phyloP scores from a whole-genome alignment of 495 filamentous ascomycete genomes.

The Aspergillus carlsbadensis region DNA sequence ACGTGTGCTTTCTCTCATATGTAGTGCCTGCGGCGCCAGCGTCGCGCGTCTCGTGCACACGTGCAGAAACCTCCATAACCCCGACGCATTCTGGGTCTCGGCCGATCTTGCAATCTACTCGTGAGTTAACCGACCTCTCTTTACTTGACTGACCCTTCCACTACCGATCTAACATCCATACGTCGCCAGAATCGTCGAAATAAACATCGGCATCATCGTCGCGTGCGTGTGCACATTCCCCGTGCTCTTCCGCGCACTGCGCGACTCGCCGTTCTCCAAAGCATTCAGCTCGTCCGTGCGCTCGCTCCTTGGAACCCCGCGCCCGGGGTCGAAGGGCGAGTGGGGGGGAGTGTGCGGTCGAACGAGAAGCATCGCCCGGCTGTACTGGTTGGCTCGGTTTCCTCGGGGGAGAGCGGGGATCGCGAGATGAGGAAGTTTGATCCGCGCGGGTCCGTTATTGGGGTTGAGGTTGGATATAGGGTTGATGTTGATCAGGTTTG shows the following conservation, averaged over 20 bases:
- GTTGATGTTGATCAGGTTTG: too few species aligned
- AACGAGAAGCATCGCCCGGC: too few species aligned
- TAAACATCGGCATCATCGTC: not conserved
- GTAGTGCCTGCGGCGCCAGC: not conserved
- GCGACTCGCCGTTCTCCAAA: not conserved
- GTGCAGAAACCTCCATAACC: not conserved
- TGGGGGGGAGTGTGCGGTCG: too few species aligned
- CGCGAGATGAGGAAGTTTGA: too few species aligned
- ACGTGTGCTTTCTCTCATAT: not conserved
- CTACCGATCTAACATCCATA: too few species aligned
- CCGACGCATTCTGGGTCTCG: not conserved
- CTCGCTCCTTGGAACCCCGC: too few species aligned
- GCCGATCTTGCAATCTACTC: not conserved
- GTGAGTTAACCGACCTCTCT: not conserved
- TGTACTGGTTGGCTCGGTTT: too few species aligned
- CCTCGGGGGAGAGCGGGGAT: too few species aligned
- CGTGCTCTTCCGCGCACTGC: not conserved
- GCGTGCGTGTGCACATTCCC: not conserved
- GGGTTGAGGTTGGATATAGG: too few species aligned
- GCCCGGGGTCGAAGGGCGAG: too few species aligned
- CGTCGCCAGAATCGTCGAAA: not conserved
- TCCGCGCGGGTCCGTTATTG: too few species aligned
- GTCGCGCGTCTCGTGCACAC: not conserved
- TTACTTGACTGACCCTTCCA: not conserved
- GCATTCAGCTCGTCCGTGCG: too few species aligned